These are phyloP conservation scores for Annulohypoxylon bovei DNA, from an alignment of 495 filamentous ascomycete species.

Conservation along the genomic window DNA sequence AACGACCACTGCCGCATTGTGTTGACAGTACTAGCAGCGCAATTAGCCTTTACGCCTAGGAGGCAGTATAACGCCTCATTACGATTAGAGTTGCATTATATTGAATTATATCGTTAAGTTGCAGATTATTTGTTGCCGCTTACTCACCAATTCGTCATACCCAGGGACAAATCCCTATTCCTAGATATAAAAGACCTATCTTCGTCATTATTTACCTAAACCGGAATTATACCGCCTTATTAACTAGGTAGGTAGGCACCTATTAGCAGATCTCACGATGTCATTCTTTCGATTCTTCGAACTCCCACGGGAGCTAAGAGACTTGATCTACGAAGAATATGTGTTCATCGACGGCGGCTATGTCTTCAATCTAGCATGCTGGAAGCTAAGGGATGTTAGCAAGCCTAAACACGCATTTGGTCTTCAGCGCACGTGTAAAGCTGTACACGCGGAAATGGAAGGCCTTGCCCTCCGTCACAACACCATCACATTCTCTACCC, in stretches of 20 bases:
- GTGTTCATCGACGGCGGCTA: background rate
- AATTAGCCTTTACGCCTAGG: background rate
- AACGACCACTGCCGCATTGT: background rate
- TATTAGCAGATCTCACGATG: background rate
- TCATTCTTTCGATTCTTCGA: background rate
- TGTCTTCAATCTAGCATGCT: background rate
- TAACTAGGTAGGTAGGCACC: no score
- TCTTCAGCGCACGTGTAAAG: background rate
- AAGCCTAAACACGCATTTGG: background rate
- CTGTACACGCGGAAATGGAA: background rate
- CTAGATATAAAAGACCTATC: background rate
- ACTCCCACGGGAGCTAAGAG: background rate
- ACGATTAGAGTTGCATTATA: background rate
- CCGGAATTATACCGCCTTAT: no score
- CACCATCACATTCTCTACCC: background rate
- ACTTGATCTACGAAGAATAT: background rate
- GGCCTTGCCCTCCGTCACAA: background rate
- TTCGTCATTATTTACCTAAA: no score
- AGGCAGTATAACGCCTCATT: background rate
- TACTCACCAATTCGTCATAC: no score
- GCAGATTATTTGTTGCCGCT: background rate
- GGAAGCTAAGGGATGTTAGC: background rate
- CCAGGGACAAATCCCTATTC: no score
- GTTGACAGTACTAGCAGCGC: background rate
- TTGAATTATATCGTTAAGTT: background rate